These are phyloP conservation scores for Brassica juncea DNA, from an alignment of 345 rosid species.

Conservation along the genomic window DNA sequence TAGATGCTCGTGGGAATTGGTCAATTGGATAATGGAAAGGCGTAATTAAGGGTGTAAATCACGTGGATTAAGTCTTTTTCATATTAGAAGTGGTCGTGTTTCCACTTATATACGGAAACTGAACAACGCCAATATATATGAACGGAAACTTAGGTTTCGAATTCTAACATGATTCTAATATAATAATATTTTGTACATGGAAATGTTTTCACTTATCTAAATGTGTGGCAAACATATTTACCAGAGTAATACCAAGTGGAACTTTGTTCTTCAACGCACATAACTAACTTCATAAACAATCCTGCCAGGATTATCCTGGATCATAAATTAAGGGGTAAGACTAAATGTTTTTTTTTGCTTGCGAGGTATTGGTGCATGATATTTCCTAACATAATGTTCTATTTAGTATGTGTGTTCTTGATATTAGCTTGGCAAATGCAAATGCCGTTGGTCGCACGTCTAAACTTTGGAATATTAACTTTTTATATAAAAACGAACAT, in stretches of 20 bases:
- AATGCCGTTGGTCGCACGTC: conserved; percentile 11
- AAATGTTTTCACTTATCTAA: background rate
- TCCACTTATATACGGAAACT: background rate
- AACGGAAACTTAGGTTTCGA: background rate
- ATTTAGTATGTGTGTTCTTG: background rate
- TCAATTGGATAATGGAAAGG: conserved; percentile 4
- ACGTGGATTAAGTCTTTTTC: conserved; percentile 31
- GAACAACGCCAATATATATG: background rate
- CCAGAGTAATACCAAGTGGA: background rate
- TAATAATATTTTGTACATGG: background rate
- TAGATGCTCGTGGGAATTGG: background rate
- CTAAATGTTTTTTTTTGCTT: background rate
- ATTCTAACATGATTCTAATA: background rate
- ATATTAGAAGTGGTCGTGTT: conserved; percentile 19
- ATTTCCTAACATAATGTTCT: background rate
- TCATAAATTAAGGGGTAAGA: background rate
- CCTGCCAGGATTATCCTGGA: background rate
- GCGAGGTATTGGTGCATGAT: background rate
- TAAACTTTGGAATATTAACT: background rate
- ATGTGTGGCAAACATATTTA: background rate
- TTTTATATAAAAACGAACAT: conserved; percentile 1
- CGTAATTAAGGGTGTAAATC: conserved; percentile 30
- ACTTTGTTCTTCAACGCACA: background rate
- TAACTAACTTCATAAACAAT: background rate
- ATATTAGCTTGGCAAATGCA: conserved; percentile 4